Conservation (phyloP, 1,284 basidiomycete species). For the Cryptococcus depauperatus region DNA sequence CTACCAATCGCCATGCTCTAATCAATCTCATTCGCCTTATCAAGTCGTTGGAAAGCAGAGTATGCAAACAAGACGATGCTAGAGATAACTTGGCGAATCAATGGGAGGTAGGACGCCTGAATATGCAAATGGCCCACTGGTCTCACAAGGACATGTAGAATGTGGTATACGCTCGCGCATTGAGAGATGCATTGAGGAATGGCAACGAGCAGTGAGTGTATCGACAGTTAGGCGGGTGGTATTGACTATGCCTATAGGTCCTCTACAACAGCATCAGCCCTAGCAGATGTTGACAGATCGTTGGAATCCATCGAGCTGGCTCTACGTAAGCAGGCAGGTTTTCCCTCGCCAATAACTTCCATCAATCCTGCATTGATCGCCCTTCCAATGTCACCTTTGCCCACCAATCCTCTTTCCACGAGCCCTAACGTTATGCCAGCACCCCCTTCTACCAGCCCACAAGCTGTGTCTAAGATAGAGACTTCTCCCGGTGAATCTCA, state of each 20-base stretch:
- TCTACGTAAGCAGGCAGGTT: constrained; percentile 5
- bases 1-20: constrained; percentile 30
- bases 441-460: not conserved
- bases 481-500: not conserved
- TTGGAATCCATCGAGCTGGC: constrained; percentile 15
- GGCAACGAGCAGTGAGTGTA: constrained; percentile 34
- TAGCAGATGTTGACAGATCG: constrained; percentile 15
- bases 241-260: constrained; percentile 13
- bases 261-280: constrained; percentile 14
- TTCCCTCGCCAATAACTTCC: constrained; percentile 8
- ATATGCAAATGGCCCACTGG: not conserved
- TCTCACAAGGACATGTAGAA: constrained; percentile 18
- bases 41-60: constrained; percentile 24
- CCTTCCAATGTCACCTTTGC: constrained; percentile 5
- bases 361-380: constrained; percentile 14
- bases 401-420: not conserved
- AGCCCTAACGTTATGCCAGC: not conserved
- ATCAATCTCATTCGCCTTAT: constrained; percentile 42
- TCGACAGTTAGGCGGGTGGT: too few relatives aligned
- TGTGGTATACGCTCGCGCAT: constrained; percentile 30
- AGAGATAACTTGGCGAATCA: constrained; percentile 37
- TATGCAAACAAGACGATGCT: constrained; percentile 14
- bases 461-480: not conserved
- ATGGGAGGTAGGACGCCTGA: constrained; percentile 27
- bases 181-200: constrained; percentile 25